These are phyloP conservation scores for Acanthamoeba sp. DNA, from an alignment of 208 protist species.

Conservation along the genomic window DNA sequence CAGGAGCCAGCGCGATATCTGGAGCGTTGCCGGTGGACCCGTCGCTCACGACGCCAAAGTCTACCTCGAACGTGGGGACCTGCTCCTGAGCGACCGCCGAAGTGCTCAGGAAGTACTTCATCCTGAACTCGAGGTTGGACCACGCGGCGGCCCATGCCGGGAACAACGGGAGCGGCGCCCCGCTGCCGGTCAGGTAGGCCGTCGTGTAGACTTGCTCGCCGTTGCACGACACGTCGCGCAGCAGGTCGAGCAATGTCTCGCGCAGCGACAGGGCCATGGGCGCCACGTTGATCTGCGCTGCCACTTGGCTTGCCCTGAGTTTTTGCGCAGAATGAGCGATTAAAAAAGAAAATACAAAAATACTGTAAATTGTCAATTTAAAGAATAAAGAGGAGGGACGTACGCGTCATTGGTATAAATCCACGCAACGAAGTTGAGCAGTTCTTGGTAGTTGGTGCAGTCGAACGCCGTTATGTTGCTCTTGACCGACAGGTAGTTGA, in stretches of 20 bases:
- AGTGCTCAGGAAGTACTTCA: neutral
- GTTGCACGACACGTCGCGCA: neutral
- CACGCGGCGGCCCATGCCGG: neutral
- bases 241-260: neutral
- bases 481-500: conserved; percentile 1
- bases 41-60: neutral
- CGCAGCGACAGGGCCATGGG: neutral
- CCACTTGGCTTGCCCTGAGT: neutral
- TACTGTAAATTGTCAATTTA: neutral
- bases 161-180: neutral
- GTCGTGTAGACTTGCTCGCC: neutral
- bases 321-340: neutral
- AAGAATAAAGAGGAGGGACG: neutral
- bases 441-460: conserved; percentile 1
- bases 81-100: neutral
- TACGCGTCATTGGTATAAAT: conserved; percentile 14
- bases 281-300: neutral
- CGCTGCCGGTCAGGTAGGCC: neutral
- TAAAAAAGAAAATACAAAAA: neutral
- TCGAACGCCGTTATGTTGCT: neutral
- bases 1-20: neutral
- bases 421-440: conserved; percentile 14
- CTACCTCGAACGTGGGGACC: neutral
- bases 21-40: neutral
- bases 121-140: neutral